Base-by-base conservation (phyloP, 768 basidiomycete genomes). In the Termitomyces sp. region DNA sequence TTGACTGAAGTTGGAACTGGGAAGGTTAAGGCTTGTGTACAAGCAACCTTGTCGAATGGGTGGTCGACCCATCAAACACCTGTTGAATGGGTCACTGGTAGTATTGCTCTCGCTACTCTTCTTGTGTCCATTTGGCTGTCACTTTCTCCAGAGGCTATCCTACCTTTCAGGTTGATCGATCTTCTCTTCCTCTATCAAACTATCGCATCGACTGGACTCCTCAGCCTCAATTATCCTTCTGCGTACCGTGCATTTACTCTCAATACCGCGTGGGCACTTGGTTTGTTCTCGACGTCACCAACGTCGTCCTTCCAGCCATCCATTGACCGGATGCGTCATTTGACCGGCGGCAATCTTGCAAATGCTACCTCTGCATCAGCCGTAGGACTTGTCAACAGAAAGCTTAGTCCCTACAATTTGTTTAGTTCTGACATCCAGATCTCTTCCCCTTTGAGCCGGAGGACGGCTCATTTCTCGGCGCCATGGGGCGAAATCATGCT, bases 221-320 rank as follows among this genome's bases (percentile, higher is more conserved):
- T 97, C 54, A 82, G 83, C 62, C 80, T 98, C 66, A 89, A 98
- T 69, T 98, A 94, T 66, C 90, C 96, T 1, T 80, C 82, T 40
- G 81, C 88, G 12, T 98, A 94, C 70, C 80, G 84, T 52, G 80
- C 88, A 23, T 98, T 86, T 63, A 77, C 89, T 2, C 76, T 86
- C 66, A 98, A 98, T 65, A 97, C 96, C 62, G 82, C 86, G 0
- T 98, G 94, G 94, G 79, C 90, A 0, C 70, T 96, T 66, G 91
- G 92, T 0, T 72, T 98, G 12, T 81, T 92, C 55, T 70, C 80
- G 21, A 58, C 73, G 6, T 80, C 82, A 0, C 63, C 78, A 2
- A 69, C 74, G 11, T 84, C 85, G 12, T 71, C 78, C 14, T 75
- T 97, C 50, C 91, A 98, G 64, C 66, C 70, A 23, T 83, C 91